Conservation (phyloP, 768 basidiomycete species). For the Hydnum rufescens region DNA sequence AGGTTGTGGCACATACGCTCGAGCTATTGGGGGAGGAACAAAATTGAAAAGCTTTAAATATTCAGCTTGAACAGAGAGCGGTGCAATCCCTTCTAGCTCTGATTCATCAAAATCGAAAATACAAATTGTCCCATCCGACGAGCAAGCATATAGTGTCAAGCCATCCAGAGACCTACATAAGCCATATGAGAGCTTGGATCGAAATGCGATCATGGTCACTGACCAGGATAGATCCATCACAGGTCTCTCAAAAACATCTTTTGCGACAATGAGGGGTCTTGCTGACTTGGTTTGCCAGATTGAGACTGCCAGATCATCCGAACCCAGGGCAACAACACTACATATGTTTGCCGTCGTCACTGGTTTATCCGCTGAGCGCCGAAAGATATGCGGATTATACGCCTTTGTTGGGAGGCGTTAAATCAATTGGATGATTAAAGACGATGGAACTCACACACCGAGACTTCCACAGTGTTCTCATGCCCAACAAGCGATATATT, state of each 20-base stretch:
- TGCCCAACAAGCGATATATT: slow-evolving; percentile 93
- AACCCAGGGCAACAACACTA: slow-evolving; percentile 82
- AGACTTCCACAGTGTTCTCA: slow-evolving; percentile 91
- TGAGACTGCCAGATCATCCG: slow-evolving; percentile 82
- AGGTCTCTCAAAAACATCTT: slow-evolving; percentile 85
- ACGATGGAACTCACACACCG: slow-evolving; percentile 30
- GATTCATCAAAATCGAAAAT: slow-evolving; percentile 60
- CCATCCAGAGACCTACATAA: slow-evolving; percentile 73
- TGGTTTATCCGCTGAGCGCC: slow-evolving; percentile 46
- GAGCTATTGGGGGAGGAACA: slow-evolving; percentile 27
- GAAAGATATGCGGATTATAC: slow-evolving; percentile 90
- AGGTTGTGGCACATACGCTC: slow-evolving; percentile 1
- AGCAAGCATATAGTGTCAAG: slow-evolving; percentile 77
- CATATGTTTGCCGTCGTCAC: slow-evolving; percentile 70
- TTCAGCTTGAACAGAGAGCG: slow-evolving; percentile 49
- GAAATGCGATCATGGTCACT: slow-evolving; percentile 13
- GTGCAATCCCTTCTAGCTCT: slow-evolving; percentile 66
- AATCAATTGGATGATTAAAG: background rate
- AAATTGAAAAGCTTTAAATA: slow-evolving; percentile 74
- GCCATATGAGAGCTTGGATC: slow-evolving; percentile 2
- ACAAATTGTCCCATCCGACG: slow-evolving; percentile 86
- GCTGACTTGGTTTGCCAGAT: slow-evolving; percentile 92
- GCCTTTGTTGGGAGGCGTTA: slow-evolving; percentile 26
- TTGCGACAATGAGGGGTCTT: slow-evolving; percentile 77
- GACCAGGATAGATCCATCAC: slow-evolving; percentile 94